Base-by-base conservation (phyloP, 2,329 filamentous ascomycete species). In the Exophiala xenobiotica region DNA sequence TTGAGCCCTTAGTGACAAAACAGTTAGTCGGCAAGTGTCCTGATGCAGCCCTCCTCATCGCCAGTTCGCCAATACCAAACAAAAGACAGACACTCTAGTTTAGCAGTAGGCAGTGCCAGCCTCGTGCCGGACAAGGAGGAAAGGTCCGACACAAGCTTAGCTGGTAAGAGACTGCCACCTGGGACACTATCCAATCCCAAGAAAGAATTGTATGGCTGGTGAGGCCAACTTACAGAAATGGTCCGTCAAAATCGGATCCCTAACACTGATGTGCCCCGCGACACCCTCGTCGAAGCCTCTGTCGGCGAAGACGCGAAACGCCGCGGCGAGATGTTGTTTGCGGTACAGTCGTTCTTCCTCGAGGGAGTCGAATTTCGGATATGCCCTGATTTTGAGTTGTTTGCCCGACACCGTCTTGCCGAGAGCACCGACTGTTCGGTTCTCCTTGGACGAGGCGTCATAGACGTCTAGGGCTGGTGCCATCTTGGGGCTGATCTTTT, bases 311-410 rank as follows among this genome's bases (percentile, higher is more conserved):
- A 67, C 68, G 0, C 70, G 67, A 41, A 73, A 77, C 5, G 72
- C 74, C 6, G 69, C 73, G 0, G 72, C 73, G 26, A 76, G 65
- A 51, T 76, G 74, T 45, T 75, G 70, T 58, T 74, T 74, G 35
- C 71, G 63, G 52, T 73, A 75, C 24, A 70, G 55, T 6, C 71
- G 64, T 58, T 74, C 70, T 22, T 72, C 67, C 51, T 73, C 68
- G 4, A 69, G 64, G 1, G 56, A 65, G 2, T 61, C 51, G 53
- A 76, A 76, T 9, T 64, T 66, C 1, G 74, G 74, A 59, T 78
- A 78, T 26, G 69, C 67, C 20, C 75, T 66, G 19, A 78, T 72
- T 54, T 70, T 74, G 26, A 78, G 65, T 7, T 68, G 67, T 55
- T 70, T 71, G 16, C 76, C 76, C 1, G 66, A 70, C 7, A 66